Percentiles rank a stretch among this genome's conserved stretches.
Conservation (phyloP, 108 stramenopile species). For the Mediolabrus comicus region DNA sequence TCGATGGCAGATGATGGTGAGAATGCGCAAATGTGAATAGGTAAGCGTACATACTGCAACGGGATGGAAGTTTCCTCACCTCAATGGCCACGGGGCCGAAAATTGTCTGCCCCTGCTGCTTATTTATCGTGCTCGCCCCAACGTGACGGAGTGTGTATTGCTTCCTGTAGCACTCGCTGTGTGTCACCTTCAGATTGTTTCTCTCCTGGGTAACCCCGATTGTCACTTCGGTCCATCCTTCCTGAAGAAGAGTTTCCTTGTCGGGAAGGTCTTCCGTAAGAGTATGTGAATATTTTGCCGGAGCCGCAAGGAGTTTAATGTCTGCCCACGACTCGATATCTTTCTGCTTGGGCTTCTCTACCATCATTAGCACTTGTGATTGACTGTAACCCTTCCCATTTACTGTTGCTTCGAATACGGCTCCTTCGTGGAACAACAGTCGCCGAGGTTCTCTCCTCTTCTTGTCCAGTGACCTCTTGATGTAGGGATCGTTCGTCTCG, state of each 20-base stretch:
- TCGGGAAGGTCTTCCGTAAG: background rate
- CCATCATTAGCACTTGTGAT: slow-evolving; percentile 14
- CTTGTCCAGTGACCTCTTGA: background rate
- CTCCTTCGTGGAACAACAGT: slow-evolving; percentile 14
- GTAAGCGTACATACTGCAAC: too few species aligned
- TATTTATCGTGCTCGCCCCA: slow-evolving; percentile 18
- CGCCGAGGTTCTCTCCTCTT: slow-evolving; percentile 1
- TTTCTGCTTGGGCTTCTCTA: slow-evolving; percentile 1
- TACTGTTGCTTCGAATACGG: slow-evolving; percentile 13
- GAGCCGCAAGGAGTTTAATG: background rate
- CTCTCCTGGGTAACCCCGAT: background rate
- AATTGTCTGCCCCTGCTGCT: slow-evolving; percentile 17
- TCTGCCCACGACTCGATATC: background rate
- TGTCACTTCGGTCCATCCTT: slow-evolving; percentile 8
- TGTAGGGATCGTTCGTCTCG: background rate
- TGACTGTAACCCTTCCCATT: slow-evolving; percentile 5
- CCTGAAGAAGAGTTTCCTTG: background rate
- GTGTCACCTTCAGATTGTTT: background rate
- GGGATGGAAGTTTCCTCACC: too few species aligned
- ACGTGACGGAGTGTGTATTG: slow-evolving; percentile 12
- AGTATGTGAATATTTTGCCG: background rate
- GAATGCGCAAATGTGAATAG: too few species aligned
- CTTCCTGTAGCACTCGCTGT: background rate
- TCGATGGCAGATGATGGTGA: too few species aligned
- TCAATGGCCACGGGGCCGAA: background rate